phyloP scores from a whole-genome alignment of 2,329 filamentous ascomycete species.

The Bipolaris bicolor region DNA sequence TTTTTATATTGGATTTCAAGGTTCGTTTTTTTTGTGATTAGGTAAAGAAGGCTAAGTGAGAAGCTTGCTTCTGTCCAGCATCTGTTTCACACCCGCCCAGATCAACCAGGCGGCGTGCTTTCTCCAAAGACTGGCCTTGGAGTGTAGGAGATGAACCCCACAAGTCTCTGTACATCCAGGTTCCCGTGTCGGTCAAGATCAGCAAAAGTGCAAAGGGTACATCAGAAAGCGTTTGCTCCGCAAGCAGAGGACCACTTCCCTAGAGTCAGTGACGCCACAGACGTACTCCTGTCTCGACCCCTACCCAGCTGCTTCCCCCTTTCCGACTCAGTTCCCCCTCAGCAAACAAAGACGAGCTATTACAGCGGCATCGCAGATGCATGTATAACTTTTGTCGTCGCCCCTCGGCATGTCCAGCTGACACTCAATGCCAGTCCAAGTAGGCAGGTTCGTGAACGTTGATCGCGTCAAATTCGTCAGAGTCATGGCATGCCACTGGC shows the following conservation, averaged over 20 bases:
- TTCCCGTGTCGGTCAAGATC: constrained; percentile 22
- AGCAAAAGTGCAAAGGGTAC: constrained; percentile 46
- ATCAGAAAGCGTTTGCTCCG: constrained; percentile 42
- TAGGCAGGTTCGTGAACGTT: constrained; percentile 34
- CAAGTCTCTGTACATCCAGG: constrained; percentile 34
- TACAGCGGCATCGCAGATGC: constrained; percentile 49
- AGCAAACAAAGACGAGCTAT: constrained; percentile 38
- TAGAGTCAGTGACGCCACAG: constrained; percentile 40
- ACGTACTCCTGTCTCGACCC: constrained; percentile 40
- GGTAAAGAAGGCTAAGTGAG: constrained; percentile 44
- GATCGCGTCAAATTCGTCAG: constrained; percentile 42
- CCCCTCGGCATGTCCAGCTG: constrained; percentile 47
- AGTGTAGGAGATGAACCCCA: constrained; percentile 63
- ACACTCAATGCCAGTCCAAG: constrained; percentile 49
- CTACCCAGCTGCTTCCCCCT: constrained; percentile 13
- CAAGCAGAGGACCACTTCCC: constrained; percentile 47
- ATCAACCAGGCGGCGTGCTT: constrained; percentile 39
- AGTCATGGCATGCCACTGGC: constrained; percentile 44
- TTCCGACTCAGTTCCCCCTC: constrained; percentile 23
- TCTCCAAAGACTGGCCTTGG: constrained; percentile 53
- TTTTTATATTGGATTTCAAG: constrained; percentile 9
- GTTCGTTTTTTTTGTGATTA: constrained; percentile 45
- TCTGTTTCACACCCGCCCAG: constrained; percentile 55
- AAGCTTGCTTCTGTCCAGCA: constrained; percentile 58
- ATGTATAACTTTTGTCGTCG: constrained; percentile 49